phyloP scores from a whole-genome alignment of 2,329 filamentous ascomycete species.

The Sporothrix sp. region DNA sequence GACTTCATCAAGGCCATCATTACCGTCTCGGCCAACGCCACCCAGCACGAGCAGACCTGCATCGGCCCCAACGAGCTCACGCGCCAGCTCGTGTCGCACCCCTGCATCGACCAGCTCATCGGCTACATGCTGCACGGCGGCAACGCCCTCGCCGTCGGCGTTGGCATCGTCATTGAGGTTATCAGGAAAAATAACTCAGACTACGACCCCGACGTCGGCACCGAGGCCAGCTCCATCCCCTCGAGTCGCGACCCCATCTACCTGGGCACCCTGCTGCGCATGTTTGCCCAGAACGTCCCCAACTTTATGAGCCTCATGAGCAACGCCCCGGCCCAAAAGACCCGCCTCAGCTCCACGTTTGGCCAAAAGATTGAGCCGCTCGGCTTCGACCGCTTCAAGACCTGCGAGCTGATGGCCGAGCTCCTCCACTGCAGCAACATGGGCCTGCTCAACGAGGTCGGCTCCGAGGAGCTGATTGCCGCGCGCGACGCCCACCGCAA shows the following conservation, averaged over 20 bases:
- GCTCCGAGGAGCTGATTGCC: conserved; percentile 78
- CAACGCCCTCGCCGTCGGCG: conserved; percentile 88
- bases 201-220: conserved; percentile 86
- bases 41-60: conserved; percentile 96
- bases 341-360: conserved; percentile 76
- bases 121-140: conserved; percentile 86
- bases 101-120: conserved; percentile 77
- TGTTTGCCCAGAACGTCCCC: conserved; percentile 85
- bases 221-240: conserved; percentile 67
- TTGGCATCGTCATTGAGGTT: conserved; percentile 95
- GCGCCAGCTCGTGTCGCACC: conserved; percentile 79
- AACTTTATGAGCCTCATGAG: conserved; percentile 87
- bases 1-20: conserved; percentile 99
- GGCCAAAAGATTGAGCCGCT: conserved; percentile 85
- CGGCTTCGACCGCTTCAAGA: conserved; percentile 97
- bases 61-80: conserved; percentile 97
- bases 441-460: conserved; percentile 85
- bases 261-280: conserved; percentile 74
- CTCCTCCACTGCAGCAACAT: conserved; percentile 97
- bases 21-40: conserved; percentile 95
- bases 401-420: conserved; percentile 97
- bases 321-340: conserved; percentile 62
- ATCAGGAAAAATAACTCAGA: conserved; percentile 99
- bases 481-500: conserved; percentile 74
- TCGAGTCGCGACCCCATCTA: conserved; percentile 91